Conservation (phyloP, 225 moss, liverwort and hornwort genomes). For the Asterella californica region DNA sequence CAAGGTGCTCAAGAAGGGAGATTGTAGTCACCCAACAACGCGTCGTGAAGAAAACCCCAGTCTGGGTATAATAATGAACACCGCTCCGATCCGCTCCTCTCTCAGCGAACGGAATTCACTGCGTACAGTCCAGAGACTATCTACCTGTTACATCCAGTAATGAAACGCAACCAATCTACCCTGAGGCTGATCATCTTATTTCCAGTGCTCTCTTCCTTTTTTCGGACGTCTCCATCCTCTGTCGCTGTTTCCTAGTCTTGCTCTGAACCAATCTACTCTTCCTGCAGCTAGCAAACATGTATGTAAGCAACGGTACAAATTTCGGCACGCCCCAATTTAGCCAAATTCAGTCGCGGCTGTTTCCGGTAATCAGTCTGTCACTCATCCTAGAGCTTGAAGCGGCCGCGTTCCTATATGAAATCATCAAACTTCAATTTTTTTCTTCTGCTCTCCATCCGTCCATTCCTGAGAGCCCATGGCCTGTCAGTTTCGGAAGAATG, state of each 20-base stretch:
- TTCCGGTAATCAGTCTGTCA: neutral
- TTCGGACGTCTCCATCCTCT: neutral
- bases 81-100: neutral
- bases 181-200: neutral
- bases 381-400: neutral
- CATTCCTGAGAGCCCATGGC: neutral
- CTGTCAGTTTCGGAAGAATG: neutral
- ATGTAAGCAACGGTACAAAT: slow-evolving; percentile 1
- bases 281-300: neutral
- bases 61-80: neutral
- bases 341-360: neutral
- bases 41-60: neutral
- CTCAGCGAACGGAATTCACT: neutral
- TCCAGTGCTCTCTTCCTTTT: neutral
- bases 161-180: neutral
- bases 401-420: neutral
- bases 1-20: neutral
- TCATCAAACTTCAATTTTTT: neutral
- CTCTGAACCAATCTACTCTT: neutral
- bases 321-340: neutral
- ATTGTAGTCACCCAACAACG: neutral
- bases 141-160: neutral
- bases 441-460: neutral
- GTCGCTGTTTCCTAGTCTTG: neutral
- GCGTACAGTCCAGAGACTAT: neutral